Base-by-base conservation (phyloP, 164 flowering plant species). In the Piper longum region DNA sequence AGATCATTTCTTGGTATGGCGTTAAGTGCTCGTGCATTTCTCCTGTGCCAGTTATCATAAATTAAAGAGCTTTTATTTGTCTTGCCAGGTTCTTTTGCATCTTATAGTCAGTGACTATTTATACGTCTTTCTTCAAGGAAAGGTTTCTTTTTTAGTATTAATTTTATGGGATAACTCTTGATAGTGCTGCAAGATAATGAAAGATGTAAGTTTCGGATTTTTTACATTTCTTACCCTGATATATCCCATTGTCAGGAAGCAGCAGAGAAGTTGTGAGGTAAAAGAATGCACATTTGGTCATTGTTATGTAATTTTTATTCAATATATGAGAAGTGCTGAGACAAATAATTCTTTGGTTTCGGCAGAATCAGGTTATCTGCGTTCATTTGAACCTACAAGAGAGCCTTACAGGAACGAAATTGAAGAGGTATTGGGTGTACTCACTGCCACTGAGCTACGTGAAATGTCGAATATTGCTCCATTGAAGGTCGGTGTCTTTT, bases 91-190 rank as follows among this genome's bases (percentile, higher is more conserved):
- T 78, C 88, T 62, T 89, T 88, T 61, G 43, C 16, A 12, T 75
- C 80, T 18, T 80, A 88, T 70, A 72, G 96, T 77, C 93, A 92
- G 74, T 83, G 90, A 76, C 87, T 92, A 43, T 89, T 92, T 68
- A 67, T 85, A 68, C 86, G 97, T 61, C 83, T 92, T 39, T 89
- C 86, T 71, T 77, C 79, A 45, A 82, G 98, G 36, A 92, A 89
- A 89, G 98, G 98, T 84, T 3, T 57, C 36, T 26, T 26, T 26
- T 26, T 26, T 26, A 26, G 36, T 26, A 26, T 26, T 26, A 26
- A 26, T 26, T 26, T 26, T 26, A 26, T 13, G 42, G 3, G 4
- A 8, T 60, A 14, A 17, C 4, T 60, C 11, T n/a, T 60, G 17
- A 40, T 16, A 36, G 45, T 43, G 63, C 55, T 57, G 48, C 48